phyloP scores from a whole-genome alignment of 1,284 basidiomycete species.

The Coniophora puteana region DNA sequence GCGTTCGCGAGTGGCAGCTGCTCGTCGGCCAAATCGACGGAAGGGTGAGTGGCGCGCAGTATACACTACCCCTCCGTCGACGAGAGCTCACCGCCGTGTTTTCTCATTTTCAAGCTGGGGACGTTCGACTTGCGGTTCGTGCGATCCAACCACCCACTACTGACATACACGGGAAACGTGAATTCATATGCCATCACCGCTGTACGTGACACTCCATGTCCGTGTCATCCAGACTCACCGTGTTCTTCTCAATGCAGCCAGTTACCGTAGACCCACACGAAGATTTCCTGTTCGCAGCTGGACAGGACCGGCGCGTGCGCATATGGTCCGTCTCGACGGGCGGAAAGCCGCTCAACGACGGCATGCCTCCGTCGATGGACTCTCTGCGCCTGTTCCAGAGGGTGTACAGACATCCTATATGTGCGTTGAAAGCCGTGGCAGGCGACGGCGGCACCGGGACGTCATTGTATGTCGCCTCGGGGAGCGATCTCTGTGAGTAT shows the following conservation, averaged over 20 bases:
- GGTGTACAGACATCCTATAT: slow-evolving; percentile 34
- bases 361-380: neutral
- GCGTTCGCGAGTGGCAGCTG: slow-evolving; percentile 48
- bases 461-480: slow-evolving; percentile 41
- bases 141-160: slow-evolving; percentile 35
- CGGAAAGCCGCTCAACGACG: slow-evolving; percentile 26
- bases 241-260: slow-evolving; percentile 39
- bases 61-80: neutral
- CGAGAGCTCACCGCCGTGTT: slow-evolving; percentile 5
- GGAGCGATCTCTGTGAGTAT: slow-evolving; percentile 36
- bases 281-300: slow-evolving; percentile 70
- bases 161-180: slow-evolving; percentile 50
- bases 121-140: slow-evolving; percentile 62
- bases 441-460: slow-evolving; percentile 31
- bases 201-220: slow-evolving; percentile 37
- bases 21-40: slow-evolving; percentile 59
- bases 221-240: neutral
- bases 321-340: slow-evolving; percentile 65
- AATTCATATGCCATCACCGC: slow-evolving; percentile 48
- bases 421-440: slow-evolving; percentile 42
- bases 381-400: slow-evolving; percentile 31
- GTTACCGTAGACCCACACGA: slow-evolving; percentile 54
- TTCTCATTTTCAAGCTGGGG: slow-evolving; percentile 42
- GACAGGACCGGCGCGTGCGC: slow-evolving; percentile 58
- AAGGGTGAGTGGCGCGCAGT: slow-evolving; percentile 37